Percentiles rank a stretch among this genome's conserved stretches.
Conservation (phyloP, 2,329 filamentous ascomycete genomes). For the Dactylellina cionopaga region DNA sequence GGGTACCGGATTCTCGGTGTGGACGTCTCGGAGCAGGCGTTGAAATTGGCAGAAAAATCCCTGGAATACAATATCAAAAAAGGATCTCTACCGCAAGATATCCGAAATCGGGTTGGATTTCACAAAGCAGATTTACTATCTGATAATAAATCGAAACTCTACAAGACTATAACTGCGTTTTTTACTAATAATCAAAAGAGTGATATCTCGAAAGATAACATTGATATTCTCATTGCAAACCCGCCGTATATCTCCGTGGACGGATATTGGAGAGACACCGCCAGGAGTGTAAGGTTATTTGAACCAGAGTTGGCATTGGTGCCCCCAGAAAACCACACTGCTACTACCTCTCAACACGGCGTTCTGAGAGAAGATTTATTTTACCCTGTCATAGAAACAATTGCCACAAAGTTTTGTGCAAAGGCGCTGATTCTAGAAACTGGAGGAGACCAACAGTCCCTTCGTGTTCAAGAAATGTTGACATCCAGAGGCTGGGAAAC, state of each 20-base stretch:
- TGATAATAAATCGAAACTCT: neutral
- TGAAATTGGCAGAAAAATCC: conserved; percentile 75
- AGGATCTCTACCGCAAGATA: conserved; percentile 24
- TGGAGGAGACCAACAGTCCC: conserved; percentile 54
- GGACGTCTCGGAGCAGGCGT: conserved; percentile 75
- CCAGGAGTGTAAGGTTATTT: conserved; percentile 78
- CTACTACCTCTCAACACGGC: neutral
- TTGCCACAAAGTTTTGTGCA: conserved; percentile 50
- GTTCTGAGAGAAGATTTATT: conserved; percentile 53
- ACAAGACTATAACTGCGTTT: conserved; percentile 64
- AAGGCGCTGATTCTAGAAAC: conserved; percentile 54
- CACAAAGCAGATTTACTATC: conserved; percentile 65
- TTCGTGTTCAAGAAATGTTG: conserved; percentile 45
- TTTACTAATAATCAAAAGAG: neutral
- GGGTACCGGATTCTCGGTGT: conserved; percentile 71
- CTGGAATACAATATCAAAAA: conserved; percentile 65
- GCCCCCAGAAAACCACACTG: conserved; percentile 61
- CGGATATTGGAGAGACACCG: conserved; percentile 72
- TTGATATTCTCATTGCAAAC: conserved; percentile 82
- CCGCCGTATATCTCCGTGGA: conserved; percentile 84
- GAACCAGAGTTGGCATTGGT: conserved; percentile 86
- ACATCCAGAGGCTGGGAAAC: conserved; percentile 33
- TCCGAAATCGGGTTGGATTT: conserved; percentile 58
- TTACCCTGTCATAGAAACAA: conserved; percentile 53
- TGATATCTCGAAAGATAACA: conserved; percentile 29